Evolutionary conservation across 106 monocot species (phyloP), one percentile per base, ranked within the genome.

Genomic region (Gastrodia elata): DNA sequence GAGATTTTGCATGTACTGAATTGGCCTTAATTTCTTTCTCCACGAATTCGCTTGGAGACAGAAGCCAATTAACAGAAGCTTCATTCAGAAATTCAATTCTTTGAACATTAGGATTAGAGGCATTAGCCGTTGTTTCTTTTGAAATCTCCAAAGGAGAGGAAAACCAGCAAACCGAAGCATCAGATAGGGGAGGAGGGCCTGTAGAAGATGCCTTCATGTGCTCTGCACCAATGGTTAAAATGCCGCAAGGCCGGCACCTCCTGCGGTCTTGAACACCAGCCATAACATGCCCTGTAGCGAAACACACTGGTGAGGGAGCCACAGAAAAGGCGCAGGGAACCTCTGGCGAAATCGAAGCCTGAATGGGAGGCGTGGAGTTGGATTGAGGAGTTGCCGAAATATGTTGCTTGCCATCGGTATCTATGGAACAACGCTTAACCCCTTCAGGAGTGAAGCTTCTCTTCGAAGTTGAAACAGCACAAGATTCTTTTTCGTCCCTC

Each of bases 281-380:
- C n/a, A 90, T 68, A 34, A 86, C 74, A 75, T 97, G 88, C n/a
- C 97, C 97, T 4, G 97, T 82, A 2, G 90, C 92, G 49, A 90
- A 97, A 73, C 97, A 97, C 6, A 74, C 81, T 2, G 97, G 93
- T 3, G 84, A 81, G 4, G 91, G 83, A 2, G 77, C 75, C 36
- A 79, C 49, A 5, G 77, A 77, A 14, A 78, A 73, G 55, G 72
- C 84, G 27, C 78, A 64, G 6, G 71, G 33, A 27, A 97, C 71
- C 77, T 97, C 97, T 8, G 97, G 97, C 9, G 97, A 97, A 41
- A 97, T 86, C 15, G 97, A 88, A 2, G 90, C 79, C 72, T 90
- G 75, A 64, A 97, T 81, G 0, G 97, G 97, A 39, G 96, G 96
- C 20, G 92, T 96, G 15, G 78, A 78, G 16, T 83, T 82, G 0